Evolutionary conservation across 2,329 filamentous ascomycete genomes (phyloP).

Genomic region (Alternaria tenuissima): DNA sequence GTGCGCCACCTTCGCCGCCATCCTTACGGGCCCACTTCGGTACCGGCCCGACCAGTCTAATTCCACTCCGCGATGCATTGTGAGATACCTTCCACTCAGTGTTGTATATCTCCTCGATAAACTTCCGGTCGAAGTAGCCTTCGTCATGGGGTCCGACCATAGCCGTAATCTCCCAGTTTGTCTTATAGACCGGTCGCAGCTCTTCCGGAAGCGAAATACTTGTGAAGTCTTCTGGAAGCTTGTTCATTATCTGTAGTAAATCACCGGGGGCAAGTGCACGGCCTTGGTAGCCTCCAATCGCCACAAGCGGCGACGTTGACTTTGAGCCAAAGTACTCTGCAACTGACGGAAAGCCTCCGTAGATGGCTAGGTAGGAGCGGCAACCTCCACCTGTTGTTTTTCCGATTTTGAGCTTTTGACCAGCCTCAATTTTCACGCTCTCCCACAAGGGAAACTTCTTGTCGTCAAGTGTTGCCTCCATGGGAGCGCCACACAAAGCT

Average conservation of each 20-base stretch:
- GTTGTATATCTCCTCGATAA: constrained; percentile 65
- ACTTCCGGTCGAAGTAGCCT: constrained; percentile 61
- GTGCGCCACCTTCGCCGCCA: constrained; percentile 69
- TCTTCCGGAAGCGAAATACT: constrained; percentile 53
- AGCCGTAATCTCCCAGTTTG: constrained; percentile 61
- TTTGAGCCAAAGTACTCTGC: constrained; percentile 67
- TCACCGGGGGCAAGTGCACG: constrained; percentile 64
- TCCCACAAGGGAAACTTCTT: constrained; percentile 63
- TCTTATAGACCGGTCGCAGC: constrained; percentile 60
- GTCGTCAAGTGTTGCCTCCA: constrained; percentile 62
- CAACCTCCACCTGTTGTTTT: constrained; percentile 63
- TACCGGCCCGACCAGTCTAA: constrained; percentile 66
- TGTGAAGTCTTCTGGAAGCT: constrained; percentile 46
- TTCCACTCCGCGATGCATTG: constrained; percentile 67
- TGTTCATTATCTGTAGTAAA: constrained; percentile 57
- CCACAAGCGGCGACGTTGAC: constrained; percentile 65
- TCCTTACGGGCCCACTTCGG: constrained; percentile 66
- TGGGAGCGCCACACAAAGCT: constrained; percentile 64
- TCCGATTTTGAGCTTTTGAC: constrained; percentile 64
- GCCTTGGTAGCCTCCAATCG: constrained; percentile 68
- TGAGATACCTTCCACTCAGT: constrained; percentile 68
- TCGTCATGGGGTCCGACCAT: constrained; percentile 67
- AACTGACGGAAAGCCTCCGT: constrained; percentile 62
- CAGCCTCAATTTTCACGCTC: constrained; percentile 58
- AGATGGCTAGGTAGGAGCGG: constrained; percentile 66